phyloP scores from a whole-genome alignment of 1,284 basidiomycete species.

The Melampsora americana region DNA sequence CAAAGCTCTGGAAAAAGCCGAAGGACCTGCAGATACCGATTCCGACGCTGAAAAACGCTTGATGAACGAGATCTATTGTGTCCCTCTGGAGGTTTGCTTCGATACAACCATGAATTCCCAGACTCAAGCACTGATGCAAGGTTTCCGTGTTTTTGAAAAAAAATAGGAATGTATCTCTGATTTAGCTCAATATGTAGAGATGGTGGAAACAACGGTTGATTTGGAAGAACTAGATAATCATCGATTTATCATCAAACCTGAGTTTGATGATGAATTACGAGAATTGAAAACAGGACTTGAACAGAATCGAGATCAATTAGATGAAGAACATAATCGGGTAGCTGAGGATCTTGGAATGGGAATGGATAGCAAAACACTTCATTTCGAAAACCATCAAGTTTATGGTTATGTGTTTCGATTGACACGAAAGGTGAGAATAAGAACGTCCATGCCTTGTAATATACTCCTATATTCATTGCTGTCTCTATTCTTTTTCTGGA shows the following conservation, averaged over 20 bases:
- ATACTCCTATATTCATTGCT: neutral
- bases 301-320: constrained; percentile 72
- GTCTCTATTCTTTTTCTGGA: neutral
- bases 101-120: neutral
- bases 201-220: constrained; percentile 95
- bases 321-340: constrained; percentile 73
- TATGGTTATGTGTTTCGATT: constrained; percentile 93
- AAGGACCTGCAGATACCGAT: constrained; percentile 62
- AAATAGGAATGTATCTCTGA: constrained; percentile 64
- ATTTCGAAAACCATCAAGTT: constrained; percentile 83
- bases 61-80: constrained; percentile 13
- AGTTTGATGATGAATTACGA: constrained; percentile 75
- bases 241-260: constrained; percentile 88
- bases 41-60: neutral
- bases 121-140: neutral
- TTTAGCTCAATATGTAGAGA: constrained; percentile 76
- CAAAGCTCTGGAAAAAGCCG: constrained; percentile 59
- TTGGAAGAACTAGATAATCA: constrained; percentile 77
- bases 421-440: constrained; percentile 68
- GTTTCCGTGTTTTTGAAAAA: neutral
- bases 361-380: constrained; percentile 82
- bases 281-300: constrained; percentile 68
- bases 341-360: constrained; percentile 77
- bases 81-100: neutral
- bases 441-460: constrained; percentile 40